Base-by-base conservation (phyloP, 2,329 filamentous ascomycete species). In the Phialemonium atrogriseum region DNA sequence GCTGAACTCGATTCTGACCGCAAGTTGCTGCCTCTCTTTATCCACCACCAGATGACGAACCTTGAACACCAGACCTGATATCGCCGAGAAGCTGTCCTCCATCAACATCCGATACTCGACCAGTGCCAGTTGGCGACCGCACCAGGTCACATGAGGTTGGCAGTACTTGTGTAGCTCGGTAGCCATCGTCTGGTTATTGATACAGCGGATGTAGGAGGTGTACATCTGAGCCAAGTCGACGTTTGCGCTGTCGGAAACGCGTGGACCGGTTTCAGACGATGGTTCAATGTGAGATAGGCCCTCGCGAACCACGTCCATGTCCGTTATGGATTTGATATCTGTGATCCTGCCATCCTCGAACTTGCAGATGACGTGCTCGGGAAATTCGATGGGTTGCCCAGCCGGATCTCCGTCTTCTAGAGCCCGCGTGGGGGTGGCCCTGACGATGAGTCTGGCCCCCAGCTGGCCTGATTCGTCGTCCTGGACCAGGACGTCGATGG, bases 1-100 rank as follows among this genome's bases (percentile, higher is more conserved):
- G 4, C 27, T 28, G 20, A 46, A 46, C 20, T 46, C 42, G 11
- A 46, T 30, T 19, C 40, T 32, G 7, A 34, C 38, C 8, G 35
- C 40, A 8, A 46, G 15, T 35, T 39, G 39, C 24, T 44, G 40
- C 25, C 28, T 34, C 8, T 14, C 14, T 21, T 41, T 37, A 11
- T 44, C 43, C 9, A 41, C 38, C 4, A 40, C 27, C 16, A 44
- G 16, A 7, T 30, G 39, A 17, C 34, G 34, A 1, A 40, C 32
- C 10, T 38, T 25, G 24, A 46, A 46, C 15, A 26, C 24, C 5
- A 44, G 35, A 0, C 34, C 43, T 2, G 34, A 30, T 18, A 46
- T 44, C 1, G 40, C 38, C 5, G 41, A 37, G 14, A 41, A 32
- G 17, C 35, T 37, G 13, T 30, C 27, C 20, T 35, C 26, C 26